Conservation (phyloP, 148 eudicot species). For the Pouteria glomerata region DNA sequence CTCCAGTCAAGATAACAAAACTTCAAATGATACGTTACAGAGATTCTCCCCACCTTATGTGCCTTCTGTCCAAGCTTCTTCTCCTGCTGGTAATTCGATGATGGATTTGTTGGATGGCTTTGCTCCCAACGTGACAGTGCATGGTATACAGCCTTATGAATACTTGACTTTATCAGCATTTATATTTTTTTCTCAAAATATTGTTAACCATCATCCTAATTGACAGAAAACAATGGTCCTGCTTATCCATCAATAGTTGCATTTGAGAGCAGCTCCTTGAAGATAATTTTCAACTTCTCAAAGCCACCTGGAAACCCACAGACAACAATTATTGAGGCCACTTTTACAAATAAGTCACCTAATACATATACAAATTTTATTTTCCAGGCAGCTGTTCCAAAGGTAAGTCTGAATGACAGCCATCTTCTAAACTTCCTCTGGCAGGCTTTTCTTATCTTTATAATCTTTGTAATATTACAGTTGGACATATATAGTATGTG, state of each 20-base stretch:
- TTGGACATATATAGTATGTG: not conserved
- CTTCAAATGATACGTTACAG: conserved; percentile 36
- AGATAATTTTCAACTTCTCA: conserved; percentile 65
- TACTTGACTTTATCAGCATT: not conserved
- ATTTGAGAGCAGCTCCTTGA: conserved; percentile 80
- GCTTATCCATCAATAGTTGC: conserved; percentile 73
- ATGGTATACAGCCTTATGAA: conserved; percentile 23
- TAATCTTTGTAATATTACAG: not conserved
- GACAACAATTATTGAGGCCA: conserved; percentile 61
- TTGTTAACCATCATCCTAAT: conserved; percentile 17
- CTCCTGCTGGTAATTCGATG: conserved; percentile 47
- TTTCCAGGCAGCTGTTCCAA: conserved; percentile 98
- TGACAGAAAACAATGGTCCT: conserved; percentile 60
- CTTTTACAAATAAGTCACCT: conserved; percentile 60
- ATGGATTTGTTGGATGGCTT: conserved; percentile 81
- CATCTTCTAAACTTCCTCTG: not conserved
- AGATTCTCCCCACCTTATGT: conserved; percentile 47
- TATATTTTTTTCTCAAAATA: not conserved
- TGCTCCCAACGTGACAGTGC: conserved; percentile 36
- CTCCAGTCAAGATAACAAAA: conserved; percentile 41
- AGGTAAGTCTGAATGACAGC: conserved; percentile 40
- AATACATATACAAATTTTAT: conserved; percentile 60
- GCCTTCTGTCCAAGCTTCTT: conserved; percentile 36
- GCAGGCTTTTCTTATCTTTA: not conserved
- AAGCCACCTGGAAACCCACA: conserved; percentile 69